Base-by-base conservation (phyloP, 495 filamentous ascomycete genomes). In the Penicillium odoratum region DNA sequence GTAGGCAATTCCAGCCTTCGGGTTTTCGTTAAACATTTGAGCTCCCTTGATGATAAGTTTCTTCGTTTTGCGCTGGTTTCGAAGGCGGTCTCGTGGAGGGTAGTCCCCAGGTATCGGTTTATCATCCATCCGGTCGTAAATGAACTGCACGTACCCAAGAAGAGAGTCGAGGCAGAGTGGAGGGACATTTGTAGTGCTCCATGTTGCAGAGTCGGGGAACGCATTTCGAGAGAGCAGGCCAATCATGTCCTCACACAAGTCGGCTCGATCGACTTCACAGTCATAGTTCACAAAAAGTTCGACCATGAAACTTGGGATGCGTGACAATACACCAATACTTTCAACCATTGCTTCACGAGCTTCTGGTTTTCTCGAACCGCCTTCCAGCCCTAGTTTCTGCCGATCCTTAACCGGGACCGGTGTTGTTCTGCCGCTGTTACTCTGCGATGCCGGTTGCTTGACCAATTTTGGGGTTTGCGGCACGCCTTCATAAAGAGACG, bases 241-340 rank as follows among this genome's bases (percentile, higher is more conserved):
- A 45, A 99, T 84, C 81, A 98, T 87, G 65, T 99, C 94, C 71
- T 95, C 91, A 65, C 95, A 99, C 3, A 99, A 72, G 72, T 98
- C 94, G 36, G 85, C 87, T 30, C 95, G 86, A 69, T 98, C 90
- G 34, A 92, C 87, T 61, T 97, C 93, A 60, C 93, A 98, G 73
- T 99, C 94, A 66, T 99, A 99, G 74, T 99, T 99, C 73, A 97
- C 84, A 63, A 94, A 98, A 15, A 99, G 81, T 69, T 99, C 94
- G 18, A 90, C 86, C 84, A 98, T 92, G 63, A 92, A 98, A 50
- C 85, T 90, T 1, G 94, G 92, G 73, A 98, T 96, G 28, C 95
- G 83, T 31, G 91, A 89, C 45, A 99, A 79, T 29, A 91, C 89
- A 44, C 93, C 92, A 34, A 99, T 86, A 59, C 89, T 96, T 73